Evolutionary conservation across 257 asterid species (phyloP).

Genomic region (Schizonepeta tenuifolia): DNA sequence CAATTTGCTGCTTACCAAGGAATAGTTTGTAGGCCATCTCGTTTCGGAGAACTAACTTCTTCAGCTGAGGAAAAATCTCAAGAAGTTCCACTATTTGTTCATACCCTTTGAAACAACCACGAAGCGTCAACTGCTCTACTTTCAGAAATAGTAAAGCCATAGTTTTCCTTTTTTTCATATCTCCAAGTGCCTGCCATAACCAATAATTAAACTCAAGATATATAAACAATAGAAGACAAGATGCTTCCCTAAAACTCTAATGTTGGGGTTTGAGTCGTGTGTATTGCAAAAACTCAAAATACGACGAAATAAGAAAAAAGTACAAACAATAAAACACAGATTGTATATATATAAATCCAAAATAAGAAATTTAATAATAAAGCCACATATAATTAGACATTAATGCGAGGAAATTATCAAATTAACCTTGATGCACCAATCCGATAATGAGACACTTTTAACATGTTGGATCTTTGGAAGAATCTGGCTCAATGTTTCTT

Average conservation of each 20-base stretch:
- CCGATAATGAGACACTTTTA: background rate
- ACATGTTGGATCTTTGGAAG: background rate
- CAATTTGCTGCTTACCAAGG: background rate
- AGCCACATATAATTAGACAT: too few relatives aligned
- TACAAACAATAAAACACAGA: too few relatives aligned
- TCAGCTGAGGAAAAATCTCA: background rate
- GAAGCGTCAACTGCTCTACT: background rate
- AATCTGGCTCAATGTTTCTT: background rate
- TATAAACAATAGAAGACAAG: too few relatives aligned
- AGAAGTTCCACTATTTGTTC: background rate
- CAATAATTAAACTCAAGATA: too few relatives aligned
- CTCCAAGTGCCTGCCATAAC: background rate
- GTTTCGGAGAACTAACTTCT: background rate
- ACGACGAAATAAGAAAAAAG: too few relatives aligned
- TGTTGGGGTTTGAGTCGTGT: too few relatives aligned
- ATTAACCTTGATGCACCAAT: background rate
- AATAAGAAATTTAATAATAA: too few relatives aligned
- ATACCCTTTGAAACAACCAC: background rate
- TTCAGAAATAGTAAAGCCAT: background rate
- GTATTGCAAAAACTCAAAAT: too few relatives aligned
- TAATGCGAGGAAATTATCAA: too few relatives aligned
- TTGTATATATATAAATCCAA: too few relatives aligned
- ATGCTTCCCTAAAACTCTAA: too few relatives aligned
- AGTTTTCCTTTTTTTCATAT: background rate
- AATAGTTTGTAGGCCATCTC: accelerated